Base-by-base conservation (phyloP, 176 grass and related monocot genomes). In the Ensete glaucum region DNA sequence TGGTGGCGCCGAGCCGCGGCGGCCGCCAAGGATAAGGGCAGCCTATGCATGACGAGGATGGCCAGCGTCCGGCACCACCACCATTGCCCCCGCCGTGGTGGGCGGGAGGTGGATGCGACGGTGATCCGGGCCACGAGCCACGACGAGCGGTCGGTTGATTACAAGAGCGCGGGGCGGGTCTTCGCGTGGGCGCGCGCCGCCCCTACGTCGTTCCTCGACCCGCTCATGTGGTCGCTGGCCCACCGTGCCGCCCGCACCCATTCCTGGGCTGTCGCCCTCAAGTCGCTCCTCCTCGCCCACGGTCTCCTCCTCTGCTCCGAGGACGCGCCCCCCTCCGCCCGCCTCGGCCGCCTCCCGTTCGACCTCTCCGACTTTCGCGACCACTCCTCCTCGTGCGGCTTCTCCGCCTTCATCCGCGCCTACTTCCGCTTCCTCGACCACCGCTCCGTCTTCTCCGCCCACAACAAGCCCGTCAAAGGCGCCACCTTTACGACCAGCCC, bases 391-490 rank as follows among this genome's bases (percentile, higher is more conserved):
- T 56, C 87, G 11, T 59, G 90, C 3, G 86, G 75, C 1, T 49
- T 91, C 80, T 84, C 95, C 11, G 78, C 86, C 34, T 93, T 99
- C 77, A 76, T 99, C 66, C 90, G 90, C 70, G 88, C 90, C 9
- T 98, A 98, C 72, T 98, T 98, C 88, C 81, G 76, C 75, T 98
- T 93, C 87, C 90, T 98, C 66, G 86, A 98, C 85, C 64, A 79
- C 43, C 83, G 88, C 26, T 93, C 95, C 54, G 84, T 93, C 76
- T 88, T 97, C 71, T 19, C 83, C 1, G 54, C 82, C 0, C 78
- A 69, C 16, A 69, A 78, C 9, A 65, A 27, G 22, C 14, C 19
- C 82, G 50, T 82, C 86, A 3, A 68, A 74, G 0, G 8, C 2
- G 49, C 29, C 29, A 5, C 12, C 66, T 0, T 34, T 57, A 9